A percentile compares a stretch with the other conserved stretches of the same genome.
Evolutionary conservation across 2,329 filamentous ascomycete species (phyloP).

Genomic region (Myriosclerotinia scirpicola): DNA sequence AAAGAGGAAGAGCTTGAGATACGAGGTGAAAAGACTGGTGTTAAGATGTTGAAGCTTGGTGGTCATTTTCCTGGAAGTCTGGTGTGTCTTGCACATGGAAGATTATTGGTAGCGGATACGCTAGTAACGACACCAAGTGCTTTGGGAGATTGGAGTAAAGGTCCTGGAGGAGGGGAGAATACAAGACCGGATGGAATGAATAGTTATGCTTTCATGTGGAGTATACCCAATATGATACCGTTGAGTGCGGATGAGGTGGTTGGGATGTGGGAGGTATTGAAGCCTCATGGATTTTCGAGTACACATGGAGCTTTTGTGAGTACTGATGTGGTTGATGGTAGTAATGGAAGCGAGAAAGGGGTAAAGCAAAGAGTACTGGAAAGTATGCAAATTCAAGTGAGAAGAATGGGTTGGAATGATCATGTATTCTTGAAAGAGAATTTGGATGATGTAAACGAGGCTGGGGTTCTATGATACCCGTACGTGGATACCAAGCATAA

Average conservation of each 20-base stretch:
- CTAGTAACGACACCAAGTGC: conserved; percentile 68
- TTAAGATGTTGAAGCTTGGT: conserved; percentile 67
- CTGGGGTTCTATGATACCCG: conserved; percentile 19
- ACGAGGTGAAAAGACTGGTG: conserved; percentile 45
- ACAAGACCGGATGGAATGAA: conserved; percentile 48
- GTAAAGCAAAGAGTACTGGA: conserved; percentile 67
- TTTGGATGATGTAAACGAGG: conserved; percentile 7
- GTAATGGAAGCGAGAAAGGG: conserved; percentile 38
- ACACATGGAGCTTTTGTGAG: conserved; percentile 68
- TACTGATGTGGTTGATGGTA: conserved; percentile 56
- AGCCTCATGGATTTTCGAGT: conserved; percentile 59
- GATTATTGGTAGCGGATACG: conserved; percentile 75
- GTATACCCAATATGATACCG: conserved; percentile 73
- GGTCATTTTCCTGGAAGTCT: conserved; percentile 79
- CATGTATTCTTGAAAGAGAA: conserved; percentile 36
- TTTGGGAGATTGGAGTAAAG: conserved; percentile 49
- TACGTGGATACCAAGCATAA: too few species aligned
- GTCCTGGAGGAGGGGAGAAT: conserved; percentile 45
- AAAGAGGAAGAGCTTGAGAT: conserved; percentile 46
- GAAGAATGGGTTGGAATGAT: conserved; percentile 36
- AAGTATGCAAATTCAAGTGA: conserved; percentile 74
- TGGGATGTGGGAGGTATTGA: conserved; percentile 69
- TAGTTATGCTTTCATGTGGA: conserved; percentile 73
- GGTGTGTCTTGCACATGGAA: conserved; percentile 60
- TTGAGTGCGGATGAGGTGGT: conserved; percentile 62